phyloP scores from a whole-genome alignment of 2,329 filamentous ascomycete species.

The Penicillium italicum region DNA sequence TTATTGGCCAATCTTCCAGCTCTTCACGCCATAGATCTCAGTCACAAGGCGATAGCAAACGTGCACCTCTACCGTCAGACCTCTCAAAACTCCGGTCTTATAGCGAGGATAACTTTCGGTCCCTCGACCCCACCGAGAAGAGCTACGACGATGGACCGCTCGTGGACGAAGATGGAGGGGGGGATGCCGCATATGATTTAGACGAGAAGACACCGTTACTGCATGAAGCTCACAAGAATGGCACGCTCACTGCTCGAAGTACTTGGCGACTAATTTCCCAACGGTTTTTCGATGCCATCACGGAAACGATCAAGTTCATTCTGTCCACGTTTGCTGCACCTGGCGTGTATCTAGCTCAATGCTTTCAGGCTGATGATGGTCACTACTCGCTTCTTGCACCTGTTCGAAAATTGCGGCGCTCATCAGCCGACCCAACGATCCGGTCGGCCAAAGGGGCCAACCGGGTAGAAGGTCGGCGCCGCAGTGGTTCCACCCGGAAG shows the following conservation, averaged over 20 bases:
- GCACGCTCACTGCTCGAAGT: slow-evolving; percentile 34
- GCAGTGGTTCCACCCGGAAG: slow-evolving; percentile 31
- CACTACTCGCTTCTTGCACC: slow-evolving; percentile 74
- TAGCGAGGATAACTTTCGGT: slow-evolving; percentile 40
- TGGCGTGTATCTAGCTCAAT: slow-evolving; percentile 75
- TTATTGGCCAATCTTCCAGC: slow-evolving; percentile 59
- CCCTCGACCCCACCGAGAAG: slow-evolving; percentile 29
- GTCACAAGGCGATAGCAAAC: slow-evolving; percentile 49
- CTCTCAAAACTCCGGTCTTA: slow-evolving; percentile 42
- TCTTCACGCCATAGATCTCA: slow-evolving; percentile 53
- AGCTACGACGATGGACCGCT: slow-evolving; percentile 25
- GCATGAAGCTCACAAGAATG: slow-evolving; percentile 39
- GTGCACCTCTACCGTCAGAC: slow-evolving; percentile 31
- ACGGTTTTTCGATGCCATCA: slow-evolving; percentile 66
- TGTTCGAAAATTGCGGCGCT: slow-evolving; percentile 57
- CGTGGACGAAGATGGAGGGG: slow-evolving; percentile 34
- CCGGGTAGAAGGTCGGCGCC: slow-evolving; percentile 28
- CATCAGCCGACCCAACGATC: slow-evolving; percentile 20
- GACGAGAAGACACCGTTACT: slow-evolving; percentile 71
- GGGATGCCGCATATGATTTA: slow-evolving; percentile 35
- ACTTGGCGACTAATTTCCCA: slow-evolving; percentile 57
- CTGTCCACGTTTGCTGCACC: slow-evolving; percentile 75
- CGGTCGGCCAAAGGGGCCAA: slow-evolving; percentile 23
- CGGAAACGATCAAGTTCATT: slow-evolving; percentile 74
- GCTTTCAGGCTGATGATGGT: slow-evolving; percentile 76